Conservation (phyloP, 1,284 basidiomycete genomes). For the Mycena citricolor region DNA sequence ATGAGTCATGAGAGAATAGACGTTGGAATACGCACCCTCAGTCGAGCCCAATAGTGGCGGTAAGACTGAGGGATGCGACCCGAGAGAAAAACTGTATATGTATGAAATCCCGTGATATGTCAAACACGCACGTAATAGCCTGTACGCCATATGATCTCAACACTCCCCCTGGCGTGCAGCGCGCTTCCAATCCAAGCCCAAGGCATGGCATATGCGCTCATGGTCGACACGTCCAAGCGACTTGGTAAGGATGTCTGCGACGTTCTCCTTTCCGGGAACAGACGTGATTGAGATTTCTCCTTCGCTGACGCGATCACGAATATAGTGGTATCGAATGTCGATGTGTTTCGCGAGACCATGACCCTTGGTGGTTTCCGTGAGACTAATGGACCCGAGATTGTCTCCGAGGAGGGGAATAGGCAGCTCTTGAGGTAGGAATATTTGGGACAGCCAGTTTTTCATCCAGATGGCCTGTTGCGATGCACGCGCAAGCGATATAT, state of each 20-base stretch:
- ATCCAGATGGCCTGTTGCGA: slow-evolving; percentile 3
- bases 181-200: background rate
- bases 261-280: background rate
- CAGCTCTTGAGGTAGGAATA: background rate
- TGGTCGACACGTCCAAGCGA: background rate
- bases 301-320: background rate
- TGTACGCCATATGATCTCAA: no score
- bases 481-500: slow-evolving; percentile 1
- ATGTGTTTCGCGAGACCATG: slow-evolving; percentile 9
- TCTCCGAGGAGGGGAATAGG: slow-evolving; percentile 3
- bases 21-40: no score
- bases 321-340: slow-evolving; percentile 5
- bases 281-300: background rate
- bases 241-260: slow-evolving; percentile 3
- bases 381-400: slow-evolving; percentile 12
- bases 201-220: background rate
- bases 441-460: slow-evolving; percentile 7
- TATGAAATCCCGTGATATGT: no score
- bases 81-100: no score
- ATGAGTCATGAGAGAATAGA: no score
- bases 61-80: no score
- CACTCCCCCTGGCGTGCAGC: slow-evolving; percentile 6
- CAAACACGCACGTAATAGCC: no score
- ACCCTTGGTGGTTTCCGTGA: slow-evolving; percentile 7
- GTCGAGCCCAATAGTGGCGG: no score